Evolutionary conservation across 2,329 filamentous ascomycete genomes (phyloP).

Genomic region (Orbilia blumenaviensis): DNA sequence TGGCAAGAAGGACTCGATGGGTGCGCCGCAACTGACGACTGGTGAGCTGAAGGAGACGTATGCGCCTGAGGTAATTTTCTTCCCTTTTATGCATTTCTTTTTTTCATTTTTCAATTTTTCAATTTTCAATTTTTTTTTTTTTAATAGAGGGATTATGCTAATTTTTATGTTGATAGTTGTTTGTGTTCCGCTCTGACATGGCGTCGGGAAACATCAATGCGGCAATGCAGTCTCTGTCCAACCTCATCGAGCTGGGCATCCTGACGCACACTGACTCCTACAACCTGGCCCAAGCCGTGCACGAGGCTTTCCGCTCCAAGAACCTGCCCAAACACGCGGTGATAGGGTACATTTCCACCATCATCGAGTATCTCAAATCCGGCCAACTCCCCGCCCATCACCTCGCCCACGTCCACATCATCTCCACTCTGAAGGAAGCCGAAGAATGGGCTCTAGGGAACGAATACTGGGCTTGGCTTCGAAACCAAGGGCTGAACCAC

Average conservation of each 20-base stretch:
- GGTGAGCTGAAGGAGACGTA: slow-evolving; percentile 55
- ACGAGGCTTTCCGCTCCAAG: slow-evolving; percentile 59
- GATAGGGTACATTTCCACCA: slow-evolving; percentile 57
- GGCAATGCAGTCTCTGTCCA: slow-evolving; percentile 55
- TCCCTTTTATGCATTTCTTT: background rate
- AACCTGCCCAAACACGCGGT: slow-evolving; percentile 19
- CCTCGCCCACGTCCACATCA: slow-evolving; percentile 62
- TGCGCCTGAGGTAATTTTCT: slow-evolving; percentile 56
- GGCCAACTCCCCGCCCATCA: slow-evolving; percentile 60
- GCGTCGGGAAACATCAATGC: slow-evolving; percentile 53
- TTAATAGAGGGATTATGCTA: too few species aligned
- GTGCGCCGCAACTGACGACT: slow-evolving; percentile 53
- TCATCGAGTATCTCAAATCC: slow-evolving; percentile 62
- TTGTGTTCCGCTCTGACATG: slow-evolving; percentile 58
- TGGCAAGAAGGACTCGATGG: slow-evolving; percentile 20
- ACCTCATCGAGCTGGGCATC: slow-evolving; percentile 55
- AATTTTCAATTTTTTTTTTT: too few species aligned
- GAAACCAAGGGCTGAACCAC: slow-evolving; percentile 61
- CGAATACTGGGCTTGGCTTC: slow-evolving; percentile 65
- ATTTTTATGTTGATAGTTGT: slow-evolving; percentile 51
- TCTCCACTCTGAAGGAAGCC: slow-evolving; percentile 64
- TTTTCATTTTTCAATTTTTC: too few species aligned
- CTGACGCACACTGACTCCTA: slow-evolving; percentile 54
- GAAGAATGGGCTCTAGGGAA: slow-evolving; percentile 61
- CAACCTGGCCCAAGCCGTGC: slow-evolving; percentile 59